Evolutionary conservation across 805 yeast genomes (phyloP).

Genomic region (Teunomyces atbi): DNA sequence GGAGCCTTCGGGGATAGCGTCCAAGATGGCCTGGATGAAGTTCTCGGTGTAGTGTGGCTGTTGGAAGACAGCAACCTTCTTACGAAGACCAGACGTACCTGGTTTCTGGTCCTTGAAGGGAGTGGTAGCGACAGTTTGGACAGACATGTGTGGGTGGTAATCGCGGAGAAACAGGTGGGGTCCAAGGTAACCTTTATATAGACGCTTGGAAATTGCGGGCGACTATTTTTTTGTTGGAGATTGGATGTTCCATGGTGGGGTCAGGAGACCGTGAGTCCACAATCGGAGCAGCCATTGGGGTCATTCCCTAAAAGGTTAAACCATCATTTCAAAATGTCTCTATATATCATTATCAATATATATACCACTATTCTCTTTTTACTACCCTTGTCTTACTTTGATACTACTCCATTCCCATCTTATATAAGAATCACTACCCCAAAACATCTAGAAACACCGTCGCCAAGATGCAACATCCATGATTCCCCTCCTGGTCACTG

Average conservation of each 20-base stretch:
- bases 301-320: no score
- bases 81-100: slow-evolving; percentile 95
- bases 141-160: slow-evolving; percentile 6
- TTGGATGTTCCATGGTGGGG: slow-evolving; percentile 1
- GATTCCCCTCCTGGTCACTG: no score
- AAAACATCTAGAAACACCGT: no score
- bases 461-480: no score
- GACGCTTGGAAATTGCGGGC: background rate
- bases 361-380: no score
- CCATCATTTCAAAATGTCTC: no score
- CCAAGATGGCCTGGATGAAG: slow-evolving; percentile 82
- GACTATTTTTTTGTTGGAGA: background rate
- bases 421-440: no score
- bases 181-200: background rate
- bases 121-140: slow-evolving; percentile 51
- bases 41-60: slow-evolving; percentile 84
- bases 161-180: background rate
- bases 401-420: no score
- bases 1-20: slow-evolving; percentile 88
- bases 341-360: no score
- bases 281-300: no score
- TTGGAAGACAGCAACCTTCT: slow-evolving; percentile 83
- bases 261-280: background rate
- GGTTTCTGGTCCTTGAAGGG: slow-evolving; percentile 93
- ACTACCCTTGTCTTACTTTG: no score